These are phyloP conservation scores for Jacaranda mimosifolia DNA, from an alignment of 257 asterid genomes.

Conservation along the genomic window DNA sequence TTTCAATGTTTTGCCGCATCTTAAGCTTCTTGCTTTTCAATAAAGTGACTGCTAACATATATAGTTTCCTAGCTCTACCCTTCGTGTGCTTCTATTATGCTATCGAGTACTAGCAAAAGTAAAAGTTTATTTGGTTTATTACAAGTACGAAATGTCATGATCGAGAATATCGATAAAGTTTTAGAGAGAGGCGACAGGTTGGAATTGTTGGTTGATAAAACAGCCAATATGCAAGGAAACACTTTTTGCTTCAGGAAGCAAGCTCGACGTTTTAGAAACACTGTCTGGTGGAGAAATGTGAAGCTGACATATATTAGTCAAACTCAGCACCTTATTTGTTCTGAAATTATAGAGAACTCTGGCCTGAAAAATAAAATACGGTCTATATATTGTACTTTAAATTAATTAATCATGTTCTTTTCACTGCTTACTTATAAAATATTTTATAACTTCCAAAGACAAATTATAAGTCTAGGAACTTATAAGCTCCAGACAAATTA, in stretches of 20 bases:
- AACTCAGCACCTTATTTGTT: slow-evolving; percentile 15
- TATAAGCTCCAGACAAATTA: not conserved
- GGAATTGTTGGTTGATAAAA: slow-evolving; percentile 95
- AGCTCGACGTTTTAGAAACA: slow-evolving; percentile 90
- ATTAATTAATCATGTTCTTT: slow-evolving; percentile 1
- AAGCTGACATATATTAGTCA: slow-evolving; percentile 80
- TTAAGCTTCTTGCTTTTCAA: not conserved
- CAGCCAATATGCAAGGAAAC: slow-evolving; percentile 92
- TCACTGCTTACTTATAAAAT: not conserved
- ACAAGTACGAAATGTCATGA: slow-evolving; percentile 96
- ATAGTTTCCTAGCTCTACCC: slow-evolving; percentile 2
- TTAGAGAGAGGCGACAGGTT: slow-evolving; percentile 96
- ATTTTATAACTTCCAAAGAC: not conserved
- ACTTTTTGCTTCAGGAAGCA: slow-evolving; percentile 98
- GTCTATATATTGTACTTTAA: not conserved
- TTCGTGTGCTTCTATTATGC: slow-evolving; percentile 29
- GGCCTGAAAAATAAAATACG: not conserved
- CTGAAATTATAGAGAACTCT: slow-evolving; percentile 18
- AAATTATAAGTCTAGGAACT: slow-evolving; percentile 16
- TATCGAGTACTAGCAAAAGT: slow-evolving; percentile 11
- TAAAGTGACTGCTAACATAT: slow-evolving; percentile 1
- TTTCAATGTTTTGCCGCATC: slow-evolving; percentile 2
- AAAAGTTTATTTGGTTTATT: slow-evolving; percentile 19
- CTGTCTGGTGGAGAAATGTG: slow-evolving; percentile 98
- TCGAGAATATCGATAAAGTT: slow-evolving; percentile 96